Percentiles rank a stretch among this genome's conserved stretches.
Conservation (phyloP, 805 yeast genomes). For the Vanderwaltozyma yarrowii region DNA sequence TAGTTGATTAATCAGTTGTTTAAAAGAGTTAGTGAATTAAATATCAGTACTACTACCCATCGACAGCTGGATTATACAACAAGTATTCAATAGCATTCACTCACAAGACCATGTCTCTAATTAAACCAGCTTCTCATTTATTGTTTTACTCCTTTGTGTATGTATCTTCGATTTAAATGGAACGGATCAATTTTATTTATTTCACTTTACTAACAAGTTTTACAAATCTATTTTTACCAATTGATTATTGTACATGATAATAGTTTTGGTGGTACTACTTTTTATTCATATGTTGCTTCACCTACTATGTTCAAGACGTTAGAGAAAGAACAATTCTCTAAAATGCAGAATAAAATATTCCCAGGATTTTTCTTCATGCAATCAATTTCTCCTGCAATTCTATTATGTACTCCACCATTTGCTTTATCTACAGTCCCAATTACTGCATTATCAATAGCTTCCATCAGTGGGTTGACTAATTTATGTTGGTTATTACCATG, state of each 20-base stretch:
- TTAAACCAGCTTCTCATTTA: slow-evolving; percentile 2
- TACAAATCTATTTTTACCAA: background rate
- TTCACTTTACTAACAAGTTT: too few relatives aligned
- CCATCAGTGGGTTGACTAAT: slow-evolving; percentile 56
- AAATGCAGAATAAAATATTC: slow-evolving; percentile 66
- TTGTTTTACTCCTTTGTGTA: slow-evolving; percentile 3
- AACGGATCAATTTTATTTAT: too few relatives aligned
- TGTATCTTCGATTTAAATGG: background rate
- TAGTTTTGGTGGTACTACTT: slow-evolving; percentile 58
- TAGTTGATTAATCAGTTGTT: too few relatives aligned
- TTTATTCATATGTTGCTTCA: slow-evolving; percentile 65
- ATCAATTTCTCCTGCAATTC: slow-evolving; percentile 51
- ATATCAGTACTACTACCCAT: too few relatives aligned
- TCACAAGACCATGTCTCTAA: background rate
- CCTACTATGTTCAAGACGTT: slow-evolving; percentile 72
- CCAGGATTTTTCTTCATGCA: slow-evolving; percentile 78
- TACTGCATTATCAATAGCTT: slow-evolving; percentile 31
- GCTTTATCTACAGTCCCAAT: slow-evolving; percentile 33
- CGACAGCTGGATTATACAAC: too few relatives aligned
- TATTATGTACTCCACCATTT: slow-evolving; percentile 67
- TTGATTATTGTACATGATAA: background rate
- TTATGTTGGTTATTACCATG: slow-evolving; percentile 55
- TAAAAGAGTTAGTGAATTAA: too few relatives aligned
- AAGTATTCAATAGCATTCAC: too few relatives aligned
- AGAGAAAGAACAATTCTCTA: slow-evolving; percentile 66